Conservation (phyloP, 2,329 filamentous ascomycete genomes). For the Fusarium nematophilum region DNA sequence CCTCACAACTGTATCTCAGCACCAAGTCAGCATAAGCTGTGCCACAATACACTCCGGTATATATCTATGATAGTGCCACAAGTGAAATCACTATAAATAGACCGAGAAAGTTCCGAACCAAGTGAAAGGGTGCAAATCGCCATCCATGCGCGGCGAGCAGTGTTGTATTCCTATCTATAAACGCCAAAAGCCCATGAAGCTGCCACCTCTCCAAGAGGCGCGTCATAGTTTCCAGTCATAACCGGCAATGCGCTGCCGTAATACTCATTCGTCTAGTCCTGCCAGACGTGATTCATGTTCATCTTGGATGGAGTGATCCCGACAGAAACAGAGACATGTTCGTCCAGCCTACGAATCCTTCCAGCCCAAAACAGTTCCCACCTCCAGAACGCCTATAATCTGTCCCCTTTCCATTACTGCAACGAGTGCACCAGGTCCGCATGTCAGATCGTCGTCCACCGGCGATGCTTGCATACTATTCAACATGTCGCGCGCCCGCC, state of each 20-base stretch:
- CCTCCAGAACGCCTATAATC: conserved; percentile 45
- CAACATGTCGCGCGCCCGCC: conserved; percentile 65
- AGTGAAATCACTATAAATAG: no score
- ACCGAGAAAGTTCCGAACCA: no score
- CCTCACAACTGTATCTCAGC: no score
- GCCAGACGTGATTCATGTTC: conserved; percentile 3
- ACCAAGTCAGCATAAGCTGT: no score
- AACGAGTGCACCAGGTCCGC: conserved; percentile 40
- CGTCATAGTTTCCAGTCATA: conserved; percentile 7
- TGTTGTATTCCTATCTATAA: conserved; percentile 18
- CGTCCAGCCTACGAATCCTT: conserved; percentile 12
- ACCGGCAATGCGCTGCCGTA: conserved; percentile 15
- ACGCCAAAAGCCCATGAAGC: conserved; percentile 18
- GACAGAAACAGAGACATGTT: no score
- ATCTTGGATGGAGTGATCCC: no score
- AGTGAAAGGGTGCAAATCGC: not conserved
- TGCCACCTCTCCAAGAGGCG: not conserved
- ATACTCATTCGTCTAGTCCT: conserved; percentile 9
- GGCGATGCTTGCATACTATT: conserved; percentile 50
- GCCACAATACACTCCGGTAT: no score
- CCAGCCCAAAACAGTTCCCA: conserved; percentile 37
- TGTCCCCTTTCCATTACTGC: conserved; percentile 47
- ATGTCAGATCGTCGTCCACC: conserved; percentile 44
- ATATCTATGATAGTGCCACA: no score
- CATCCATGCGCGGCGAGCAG: not conserved